These are phyloP conservation scores for Mycena alexandri DNA, from an alignment of 768 basidiomycete species.

Conservation along the genomic window DNA sequence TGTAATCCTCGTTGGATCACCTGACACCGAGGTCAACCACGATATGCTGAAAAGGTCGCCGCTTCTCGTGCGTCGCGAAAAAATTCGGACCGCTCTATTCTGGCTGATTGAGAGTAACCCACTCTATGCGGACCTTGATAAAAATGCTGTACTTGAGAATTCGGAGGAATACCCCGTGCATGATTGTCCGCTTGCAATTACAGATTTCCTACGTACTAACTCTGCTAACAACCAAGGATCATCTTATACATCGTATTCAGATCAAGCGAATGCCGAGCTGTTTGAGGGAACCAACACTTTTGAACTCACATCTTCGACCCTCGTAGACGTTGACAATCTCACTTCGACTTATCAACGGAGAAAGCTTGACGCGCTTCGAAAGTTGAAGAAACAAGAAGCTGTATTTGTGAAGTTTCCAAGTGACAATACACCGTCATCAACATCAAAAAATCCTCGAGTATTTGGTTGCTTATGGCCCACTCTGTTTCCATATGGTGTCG, in stretches of 20 bases:
- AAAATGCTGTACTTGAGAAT: too few relatives aligned
- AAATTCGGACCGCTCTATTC: conserved; percentile 11
- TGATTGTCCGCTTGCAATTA: conserved; percentile 25
- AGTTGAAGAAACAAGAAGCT: conserved; percentile 15
- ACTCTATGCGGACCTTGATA: conserved; percentile 34
- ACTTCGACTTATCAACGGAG: conserved; percentile 34
- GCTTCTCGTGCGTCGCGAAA: conserved; percentile 31
- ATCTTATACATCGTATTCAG: too few relatives aligned
- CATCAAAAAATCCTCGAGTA: conserved; percentile 34
- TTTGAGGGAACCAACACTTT: conserved; percentile 11
- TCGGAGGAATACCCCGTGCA: too few relatives aligned
- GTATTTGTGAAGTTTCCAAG: conserved; percentile 38
- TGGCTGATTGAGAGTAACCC: conserved; percentile 37
- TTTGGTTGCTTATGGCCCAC: conserved; percentile 39
- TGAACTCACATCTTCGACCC: conserved; percentile 25
- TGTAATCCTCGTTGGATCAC: conserved; percentile 40
- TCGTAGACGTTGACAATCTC: conserved; percentile 34
- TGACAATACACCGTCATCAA: conserved; percentile 28
- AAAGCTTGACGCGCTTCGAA: too few relatives aligned
- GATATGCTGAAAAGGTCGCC: conserved; percentile 34
- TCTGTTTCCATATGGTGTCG: too few relatives aligned
- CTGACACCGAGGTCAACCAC: conserved; percentile 31
- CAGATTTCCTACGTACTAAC: conserved; percentile 24
- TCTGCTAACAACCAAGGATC: conserved; percentile 27
- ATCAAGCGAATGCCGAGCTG: too few relatives aligned